Percentiles rank a stretch among this genome's conserved stretches.
These are phyloP conservation scores for Podaxis carcinomalis DNA, from an alignment of 768 basidiomycete genomes.

Conservation along the genomic window DNA sequence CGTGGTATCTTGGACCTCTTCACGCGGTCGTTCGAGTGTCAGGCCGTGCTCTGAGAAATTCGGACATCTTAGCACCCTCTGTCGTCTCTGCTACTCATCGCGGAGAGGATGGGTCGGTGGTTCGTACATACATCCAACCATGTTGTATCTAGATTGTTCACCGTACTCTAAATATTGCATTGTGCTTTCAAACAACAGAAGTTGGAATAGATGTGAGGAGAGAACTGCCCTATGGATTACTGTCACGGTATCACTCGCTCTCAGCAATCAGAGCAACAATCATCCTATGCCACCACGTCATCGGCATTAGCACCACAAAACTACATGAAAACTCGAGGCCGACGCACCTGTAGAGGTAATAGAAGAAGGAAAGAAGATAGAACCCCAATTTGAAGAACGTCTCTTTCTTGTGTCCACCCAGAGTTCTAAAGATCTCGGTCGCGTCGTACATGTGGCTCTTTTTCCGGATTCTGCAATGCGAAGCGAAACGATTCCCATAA, in stretches of 20 bases:
- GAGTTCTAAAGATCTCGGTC: slow-evolving; percentile 96
- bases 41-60: slow-evolving; percentile 71
- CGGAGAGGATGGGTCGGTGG: slow-evolving; percentile 78
- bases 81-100: slow-evolving; percentile 40
- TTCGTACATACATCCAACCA: slow-evolving; percentile 31
- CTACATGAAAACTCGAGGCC: background rate
- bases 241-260: slow-evolving; percentile 43
- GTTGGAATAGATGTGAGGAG: slow-evolving; percentile 1
- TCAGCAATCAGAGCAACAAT: slow-evolving; percentile 84
- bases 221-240: background rate
- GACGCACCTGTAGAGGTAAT: slow-evolving; percentile 83
- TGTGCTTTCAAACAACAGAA: background rate
- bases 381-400: slow-evolving; percentile 93
- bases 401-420: slow-evolving; percentile 93
- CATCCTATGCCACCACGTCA: slow-evolving; percentile 48
- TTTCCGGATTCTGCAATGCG: slow-evolving; percentile 66
- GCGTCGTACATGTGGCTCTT: slow-evolving; percentile 99
- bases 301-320: background rate
- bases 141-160: background rate
- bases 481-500: background rate
- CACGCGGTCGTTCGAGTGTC: slow-evolving; percentile 84
- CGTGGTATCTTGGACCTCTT: slow-evolving; percentile 28
- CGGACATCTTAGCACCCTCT: slow-evolving; percentile 82
- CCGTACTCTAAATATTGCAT: background rate
- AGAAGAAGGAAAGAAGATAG: slow-evolving; percentile 89